Base-by-base conservation (phyloP, 768 basidiomycete genomes). In the Tricholoma bakamatsutake region DNA sequence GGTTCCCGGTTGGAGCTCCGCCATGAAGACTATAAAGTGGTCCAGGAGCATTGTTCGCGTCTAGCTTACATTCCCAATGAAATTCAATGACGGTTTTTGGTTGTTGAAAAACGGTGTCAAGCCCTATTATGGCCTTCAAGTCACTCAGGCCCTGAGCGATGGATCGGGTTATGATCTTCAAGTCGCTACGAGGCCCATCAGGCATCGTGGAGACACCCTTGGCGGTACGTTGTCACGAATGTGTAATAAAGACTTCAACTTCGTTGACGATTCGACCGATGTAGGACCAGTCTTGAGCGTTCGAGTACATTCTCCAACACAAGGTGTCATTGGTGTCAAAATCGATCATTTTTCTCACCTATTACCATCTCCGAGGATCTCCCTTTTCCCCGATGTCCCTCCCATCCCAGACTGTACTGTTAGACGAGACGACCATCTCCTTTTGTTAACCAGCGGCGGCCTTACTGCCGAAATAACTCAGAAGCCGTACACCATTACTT, bases 71-170 rank as follows among this genome's bases (percentile, higher is more conserved):
- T 84, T 87, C 51, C 54, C 42, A 52, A 88, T 87, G 85, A 84
- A 80, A 64, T 85, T 86, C 73, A 86, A 81, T 74, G 86, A 88
- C 70, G 85, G 86, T 18, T 83, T 87, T 63, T 88, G 84, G 85
- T 75, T 85, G 21, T 68, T 83, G 60, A 83, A 83, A 61, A 72
- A 78, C 57, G 85, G 82, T 39, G 79, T 84, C 55, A 83, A 80
- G 62, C 75, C 83, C 11, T 76, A 75, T 57, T 83, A 81, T 55
- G 85, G 80, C 30, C 72, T 87, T 42, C 82, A 87, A 61, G 84
- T 84, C 35, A 79, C 79, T 33, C 77, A 82, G 50, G 67, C 75
- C 18, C 68, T 70, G 39, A 66, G 69, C 11, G 76, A 77, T 46
- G 69, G 70, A 12, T 71, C 76, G 31, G 80, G 76, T 0, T 78